These are phyloP conservation scores for Cyberlindnera mrakii DNA, from an alignment of 805 yeast genomes.

Conservation along the genomic window DNA sequence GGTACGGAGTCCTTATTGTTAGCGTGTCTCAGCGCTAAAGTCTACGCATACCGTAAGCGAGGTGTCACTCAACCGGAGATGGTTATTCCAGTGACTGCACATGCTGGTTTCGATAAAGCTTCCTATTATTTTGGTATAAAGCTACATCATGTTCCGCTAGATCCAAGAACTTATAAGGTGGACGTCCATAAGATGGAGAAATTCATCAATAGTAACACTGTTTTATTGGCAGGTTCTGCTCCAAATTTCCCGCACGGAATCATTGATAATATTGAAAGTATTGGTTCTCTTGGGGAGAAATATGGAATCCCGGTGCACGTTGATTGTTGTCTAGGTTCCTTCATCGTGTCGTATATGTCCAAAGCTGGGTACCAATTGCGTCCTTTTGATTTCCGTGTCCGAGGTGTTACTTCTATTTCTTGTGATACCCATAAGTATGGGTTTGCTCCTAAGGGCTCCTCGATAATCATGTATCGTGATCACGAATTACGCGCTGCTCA, in stretches of 20 bases:
- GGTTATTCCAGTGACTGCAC: conserved; percentile 82
- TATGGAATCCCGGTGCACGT: conserved; percentile 86
- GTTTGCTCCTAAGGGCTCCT: conserved; percentile 96
- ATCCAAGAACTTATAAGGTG: conserved; percentile 60
- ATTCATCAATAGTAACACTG: conserved; percentile 73
- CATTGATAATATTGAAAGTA: conserved; percentile 75
- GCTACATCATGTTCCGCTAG: conserved; percentile 73
- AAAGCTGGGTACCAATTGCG: conserved; percentile 47
- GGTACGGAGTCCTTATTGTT: conserved; percentile 91
- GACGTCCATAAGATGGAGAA: conserved; percentile 55
- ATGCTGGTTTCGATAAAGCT: conserved; percentile 94
- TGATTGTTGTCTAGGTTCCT: conserved; percentile 94
- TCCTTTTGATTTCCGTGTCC: conserved; percentile 75
- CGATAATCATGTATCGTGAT: conserved; percentile 83
- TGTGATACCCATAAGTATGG: conserved; percentile 99
- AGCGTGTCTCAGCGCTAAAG: conserved; percentile 85
- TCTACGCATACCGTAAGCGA: conserved; percentile 51
- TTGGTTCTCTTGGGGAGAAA: conserved; percentile 51
- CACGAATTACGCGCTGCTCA: conserved; percentile 66
- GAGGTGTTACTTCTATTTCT: conserved; percentile 96
- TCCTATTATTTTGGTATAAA: conserved; percentile 85
- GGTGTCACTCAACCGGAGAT: conserved; percentile 77
- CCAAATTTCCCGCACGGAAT: conserved; percentile 98
- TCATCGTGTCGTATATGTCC: conserved; percentile 74
- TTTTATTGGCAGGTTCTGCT: conserved; percentile 84